Evolutionary conservation across 495 filamentous ascomycete genomes (phyloP).

Genomic region (Hypoxylon trugodes): DNA sequence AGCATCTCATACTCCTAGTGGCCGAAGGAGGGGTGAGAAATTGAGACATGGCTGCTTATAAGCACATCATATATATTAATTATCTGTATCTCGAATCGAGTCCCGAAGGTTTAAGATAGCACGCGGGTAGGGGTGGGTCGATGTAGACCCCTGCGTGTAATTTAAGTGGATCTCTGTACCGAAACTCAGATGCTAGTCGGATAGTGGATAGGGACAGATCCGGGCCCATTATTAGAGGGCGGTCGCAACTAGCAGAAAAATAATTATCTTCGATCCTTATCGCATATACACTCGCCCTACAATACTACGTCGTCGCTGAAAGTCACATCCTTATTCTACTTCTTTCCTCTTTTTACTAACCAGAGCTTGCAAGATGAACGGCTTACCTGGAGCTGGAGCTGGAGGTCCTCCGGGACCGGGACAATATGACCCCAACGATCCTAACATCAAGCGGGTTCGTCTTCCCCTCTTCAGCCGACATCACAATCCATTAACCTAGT

Average conservation of each 20-base stretch:
- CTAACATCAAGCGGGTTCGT: constrained; percentile 51
- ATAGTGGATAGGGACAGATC: not conserved
- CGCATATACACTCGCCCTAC: not conserved
- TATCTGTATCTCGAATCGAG: no score
- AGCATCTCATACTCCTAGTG: no score
- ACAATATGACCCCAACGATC: constrained; percentile 51
- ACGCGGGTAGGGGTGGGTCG: constrained; percentile 7
- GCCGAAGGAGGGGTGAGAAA: no score
- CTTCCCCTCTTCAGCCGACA: constrained; percentile 14
- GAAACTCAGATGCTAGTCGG: not conserved
- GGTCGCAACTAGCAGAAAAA: constrained; percentile 37
- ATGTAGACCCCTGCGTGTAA: constrained; percentile 22
- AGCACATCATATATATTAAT: no score
- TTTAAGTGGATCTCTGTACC: constrained; percentile 3
- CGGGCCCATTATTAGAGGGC: constrained; percentile 2
- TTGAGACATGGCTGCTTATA: no score
- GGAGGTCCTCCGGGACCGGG: constrained; percentile 19
- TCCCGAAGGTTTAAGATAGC: not conserved
- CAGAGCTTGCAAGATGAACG: constrained; percentile 34
- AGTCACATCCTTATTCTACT: not conserved
- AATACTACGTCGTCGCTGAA: not conserved
- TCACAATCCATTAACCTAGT: constrained; percentile 27
- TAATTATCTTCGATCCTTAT: constrained; percentile 32
- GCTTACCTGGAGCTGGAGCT: constrained; percentile 32
- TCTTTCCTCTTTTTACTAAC: not conserved